These are phyloP conservation scores for Heliocybe sulcata DNA, from an alignment of 1,284 basidiomycete species.

Conservation along the genomic window DNA sequence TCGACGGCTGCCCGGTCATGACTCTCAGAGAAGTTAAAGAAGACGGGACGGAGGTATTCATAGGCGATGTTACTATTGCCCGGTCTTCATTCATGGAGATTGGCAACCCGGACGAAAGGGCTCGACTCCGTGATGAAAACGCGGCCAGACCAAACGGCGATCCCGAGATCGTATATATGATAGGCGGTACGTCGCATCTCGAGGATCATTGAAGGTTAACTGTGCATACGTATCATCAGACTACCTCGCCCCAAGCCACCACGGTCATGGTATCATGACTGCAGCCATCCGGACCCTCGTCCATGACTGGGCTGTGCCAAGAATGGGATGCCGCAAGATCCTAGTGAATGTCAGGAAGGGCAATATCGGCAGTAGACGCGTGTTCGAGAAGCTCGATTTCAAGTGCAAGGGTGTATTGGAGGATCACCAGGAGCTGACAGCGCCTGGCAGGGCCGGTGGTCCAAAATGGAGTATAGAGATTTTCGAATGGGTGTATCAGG, in stretches of 20 bases:
- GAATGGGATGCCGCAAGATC: conserved; percentile 46
- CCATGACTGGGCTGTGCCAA: conserved; percentile 46
- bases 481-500: conserved; percentile 7
- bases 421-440: conserved; percentile 27
- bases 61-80: conserved; percentile 35
- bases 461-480: not conserved
- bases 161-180: conserved; percentile 42
- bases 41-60: conserved; percentile 37
- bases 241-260: conserved; percentile 47
- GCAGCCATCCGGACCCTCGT: conserved; percentile 45
- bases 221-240: conserved; percentile 24
- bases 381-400: conserved; percentile 64
- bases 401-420: conserved; percentile 29
- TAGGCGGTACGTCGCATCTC: conserved; percentile 34
- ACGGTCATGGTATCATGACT: conserved; percentile 62
- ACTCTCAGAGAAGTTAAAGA: conserved; percentile 37
- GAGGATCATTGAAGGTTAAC: not conserved
- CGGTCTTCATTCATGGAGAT: conserved; percentile 28
- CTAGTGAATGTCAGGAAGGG: conserved; percentile 35
- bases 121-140: conserved; percentile 28
- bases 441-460: conserved; percentile 15
- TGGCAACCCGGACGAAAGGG: conserved; percentile 22
- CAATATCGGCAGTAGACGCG: conserved; percentile 49
- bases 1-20: conserved; percentile 34
- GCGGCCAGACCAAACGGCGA: conserved; percentile 30